Conservation (phyloP, 805 yeast genomes). For the Komagataella pastoris region DNA sequence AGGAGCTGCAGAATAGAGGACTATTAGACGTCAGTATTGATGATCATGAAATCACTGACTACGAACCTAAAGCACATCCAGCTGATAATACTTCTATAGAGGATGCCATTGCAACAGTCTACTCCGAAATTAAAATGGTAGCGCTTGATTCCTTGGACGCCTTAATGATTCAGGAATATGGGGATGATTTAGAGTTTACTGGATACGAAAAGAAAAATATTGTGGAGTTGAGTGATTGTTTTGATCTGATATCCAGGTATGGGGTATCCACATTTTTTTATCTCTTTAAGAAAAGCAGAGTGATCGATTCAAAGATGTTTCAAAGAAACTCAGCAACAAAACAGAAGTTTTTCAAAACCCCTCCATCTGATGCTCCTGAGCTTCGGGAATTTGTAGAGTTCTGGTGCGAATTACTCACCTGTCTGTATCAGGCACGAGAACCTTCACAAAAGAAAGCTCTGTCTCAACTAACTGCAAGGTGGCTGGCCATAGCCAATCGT, state of each 20-base stretch:
- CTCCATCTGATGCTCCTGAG: slow-evolving; percentile 17
- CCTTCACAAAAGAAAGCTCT: slow-evolving; percentile 18
- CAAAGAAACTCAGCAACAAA: slow-evolving; percentile 12
- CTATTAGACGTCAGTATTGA: background rate
- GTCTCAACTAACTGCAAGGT: background rate
- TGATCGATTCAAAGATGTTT: slow-evolving; percentile 8
- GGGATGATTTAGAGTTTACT: slow-evolving; percentile 37
- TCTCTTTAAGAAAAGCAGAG: slow-evolving; percentile 19
- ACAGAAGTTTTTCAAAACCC: slow-evolving; percentile 1
- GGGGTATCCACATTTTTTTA: slow-evolving; percentile 47
- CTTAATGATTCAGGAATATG: slow-evolving; percentile 42
- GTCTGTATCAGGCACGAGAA: slow-evolving; percentile 26
- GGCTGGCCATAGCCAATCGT: background rate
- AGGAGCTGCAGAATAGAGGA: slow-evolving; percentile 13
- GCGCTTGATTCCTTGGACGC: slow-evolving; percentile 32
- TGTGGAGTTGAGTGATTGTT: slow-evolving; percentile 25
- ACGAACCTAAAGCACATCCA: background rate
- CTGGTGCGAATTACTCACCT: slow-evolving; percentile 35
- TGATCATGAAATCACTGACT: background rate
- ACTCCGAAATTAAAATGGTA: slow-evolving; percentile 25
- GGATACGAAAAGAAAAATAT: slow-evolving; percentile 29
- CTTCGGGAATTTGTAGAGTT: slow-evolving; percentile 29
- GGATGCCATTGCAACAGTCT: slow-evolving; percentile 15
- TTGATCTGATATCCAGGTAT: slow-evolving; percentile 27
- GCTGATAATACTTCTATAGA: slow-evolving; percentile 5